phyloP scores from a whole-genome alignment of 179 eudicot genomes.

The Silene coronaria region DNA sequence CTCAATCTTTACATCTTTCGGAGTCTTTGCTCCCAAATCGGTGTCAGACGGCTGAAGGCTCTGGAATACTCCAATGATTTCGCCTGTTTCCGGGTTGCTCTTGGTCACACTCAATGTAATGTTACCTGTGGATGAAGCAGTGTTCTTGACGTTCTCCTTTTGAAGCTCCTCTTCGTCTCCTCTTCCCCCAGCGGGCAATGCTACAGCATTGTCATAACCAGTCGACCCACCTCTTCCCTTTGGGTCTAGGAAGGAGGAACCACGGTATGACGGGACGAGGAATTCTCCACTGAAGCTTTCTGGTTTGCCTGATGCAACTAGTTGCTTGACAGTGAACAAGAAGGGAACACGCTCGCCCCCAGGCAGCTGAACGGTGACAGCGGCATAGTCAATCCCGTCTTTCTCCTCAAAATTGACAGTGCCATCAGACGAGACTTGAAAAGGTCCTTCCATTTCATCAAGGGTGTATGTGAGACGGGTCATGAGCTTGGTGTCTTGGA shows the following conservation, averaged over 20 bases:
- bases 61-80: constrained; percentile 87
- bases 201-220: constrained; percentile 94
- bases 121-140: constrained; percentile 55
- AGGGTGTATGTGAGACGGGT: constrained; percentile 96
- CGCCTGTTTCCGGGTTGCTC: constrained; percentile 90
- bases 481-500: constrained; percentile 98
- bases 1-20: constrained; percentile 91
- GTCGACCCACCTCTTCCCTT: constrained; percentile 98
- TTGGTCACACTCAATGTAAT: constrained; percentile 64
- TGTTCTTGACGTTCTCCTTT: constrained; percentile 83
- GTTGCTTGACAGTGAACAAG: constrained; percentile 84
- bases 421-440: constrained; percentile 77
- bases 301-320: constrained; percentile 92
- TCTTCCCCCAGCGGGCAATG: constrained; percentile 93
- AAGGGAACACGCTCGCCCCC: constrained; percentile 99
- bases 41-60: constrained; percentile 94
- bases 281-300: constrained; percentile 72
- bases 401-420: constrained; percentile 85
- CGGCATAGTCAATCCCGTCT: constrained; percentile 98
- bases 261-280: constrained; percentile 91
- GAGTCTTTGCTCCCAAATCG: constrained; percentile 86
- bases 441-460: constrained; percentile 96
- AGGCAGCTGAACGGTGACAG: constrained; percentile 94
- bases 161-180: constrained; percentile 93
- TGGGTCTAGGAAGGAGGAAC: constrained; percentile 98